Conservation (phyloP, 495 filamentous ascomycete species). For the Neurospora intermedia region DNA sequence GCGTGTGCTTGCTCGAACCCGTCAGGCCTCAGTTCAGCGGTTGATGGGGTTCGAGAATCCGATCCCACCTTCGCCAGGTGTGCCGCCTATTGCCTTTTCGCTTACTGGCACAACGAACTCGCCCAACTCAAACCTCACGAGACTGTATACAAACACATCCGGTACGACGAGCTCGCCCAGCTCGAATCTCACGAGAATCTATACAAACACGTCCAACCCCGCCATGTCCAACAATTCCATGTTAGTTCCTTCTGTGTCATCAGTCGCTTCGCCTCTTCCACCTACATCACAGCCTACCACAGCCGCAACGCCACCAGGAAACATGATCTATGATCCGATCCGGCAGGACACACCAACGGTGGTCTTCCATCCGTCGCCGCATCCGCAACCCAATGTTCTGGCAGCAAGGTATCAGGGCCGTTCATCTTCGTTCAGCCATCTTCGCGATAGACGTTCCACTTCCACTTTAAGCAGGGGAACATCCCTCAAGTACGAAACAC, state of each 20-base stretch:
- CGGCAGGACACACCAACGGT: conserved; percentile 28
- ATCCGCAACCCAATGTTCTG: conserved; percentile 36
- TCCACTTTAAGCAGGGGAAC: background rate
- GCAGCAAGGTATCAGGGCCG: conserved; percentile 29
- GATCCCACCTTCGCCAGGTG: conserved; percentile 22
- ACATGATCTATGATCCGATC: conserved; percentile 44
- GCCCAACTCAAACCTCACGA: conserved; percentile 64
- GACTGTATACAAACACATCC: conserved; percentile 39
- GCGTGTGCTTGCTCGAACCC: conserved; percentile 61
- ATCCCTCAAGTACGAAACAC: conserved; percentile 26
- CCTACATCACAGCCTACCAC: conserved; percentile 11
- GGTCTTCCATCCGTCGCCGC: conserved; percentile 32
- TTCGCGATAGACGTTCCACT: background rate
- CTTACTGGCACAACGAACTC: conserved; percentile 75
- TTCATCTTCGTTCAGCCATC: conserved; percentile 11
- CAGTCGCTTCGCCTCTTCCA: conserved; percentile 8
- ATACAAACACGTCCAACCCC: background rate
- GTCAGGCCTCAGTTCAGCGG: conserved; percentile 29
- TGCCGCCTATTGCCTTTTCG: conserved; percentile 59
- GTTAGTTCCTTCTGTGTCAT: background rate
- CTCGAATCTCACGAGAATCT: background rate
- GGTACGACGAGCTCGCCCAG: background rate
- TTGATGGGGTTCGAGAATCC: conserved; percentile 23
- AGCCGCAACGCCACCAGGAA: conserved; percentile 35
- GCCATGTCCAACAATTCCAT: background rate